Evolutionary conservation across 2,329 filamentous ascomycete genomes (phyloP), one percentile per base, ranked within the genome.

Genomic region (Pseudogymnoascus sp.): DNA sequence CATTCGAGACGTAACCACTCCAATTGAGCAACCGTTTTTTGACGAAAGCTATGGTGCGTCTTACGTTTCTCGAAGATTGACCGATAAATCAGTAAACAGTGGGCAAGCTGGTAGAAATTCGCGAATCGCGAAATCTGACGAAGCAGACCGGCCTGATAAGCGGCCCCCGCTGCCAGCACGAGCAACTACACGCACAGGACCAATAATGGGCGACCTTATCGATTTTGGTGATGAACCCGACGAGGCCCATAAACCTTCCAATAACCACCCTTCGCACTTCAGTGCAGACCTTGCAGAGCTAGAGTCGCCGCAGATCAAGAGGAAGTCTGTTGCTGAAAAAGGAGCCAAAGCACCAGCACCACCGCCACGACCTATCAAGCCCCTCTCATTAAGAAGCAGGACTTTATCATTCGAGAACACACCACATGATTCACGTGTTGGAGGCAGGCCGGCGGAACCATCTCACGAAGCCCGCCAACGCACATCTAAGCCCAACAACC

Each of bases 1-100:
- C 75, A 97, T 99, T 67, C 85, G 96, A 63, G 95, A 99, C 75
- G 91, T 99, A 21, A 99, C 95, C 0, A 96, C 91, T 0, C 83
- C 88, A 0, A 83, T 89, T 38, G 80, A 79, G 57, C 80, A 85
- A 11, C 85, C 84, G 0, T 97, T 95, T 73, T 97, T 97, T 71
- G 90, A 96, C 23, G 59, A 61, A 61, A 61, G 59, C 15, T 61
- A 61, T 21, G 26, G 21, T 19, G 59, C 59, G 9, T 44, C 61
- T 67, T 81, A 85, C 1, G 71, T 74, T n/a, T 38, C 59, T 26
- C 33, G 71, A 74, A 44, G 63, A 36, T 19, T 60, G 61, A 8
- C 64, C 53, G 42, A 62, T n/a, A 50, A 64, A 70, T 64, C 44
- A 67, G 64, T 21, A 65, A 60, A 15, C 63, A 64, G 6, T 64